These are phyloP conservation scores for Sphaerulina vaccinii DNA, from an alignment of 2,329 filamentous ascomycete species.

Conservation along the genomic window DNA sequence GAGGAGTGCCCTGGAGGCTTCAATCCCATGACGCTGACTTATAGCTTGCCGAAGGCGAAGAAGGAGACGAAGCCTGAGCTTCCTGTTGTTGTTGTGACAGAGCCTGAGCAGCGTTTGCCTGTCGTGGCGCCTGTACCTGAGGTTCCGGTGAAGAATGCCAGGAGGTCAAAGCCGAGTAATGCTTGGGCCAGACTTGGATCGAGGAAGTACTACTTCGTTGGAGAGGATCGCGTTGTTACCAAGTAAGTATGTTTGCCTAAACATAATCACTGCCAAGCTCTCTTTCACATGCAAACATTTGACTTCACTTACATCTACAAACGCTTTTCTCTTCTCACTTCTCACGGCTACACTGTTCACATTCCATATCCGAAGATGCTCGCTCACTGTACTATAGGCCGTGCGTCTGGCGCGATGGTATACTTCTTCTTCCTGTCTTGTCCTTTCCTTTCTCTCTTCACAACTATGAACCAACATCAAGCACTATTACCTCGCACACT, in stretches of 20 bases:
- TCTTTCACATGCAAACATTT: no score
- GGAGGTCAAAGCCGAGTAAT: background rate
- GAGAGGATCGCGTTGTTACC: constrained; percentile 7
- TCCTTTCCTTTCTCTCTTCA: background rate
- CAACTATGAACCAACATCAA: background rate
- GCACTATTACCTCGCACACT: background rate
- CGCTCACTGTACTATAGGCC: constrained; percentile 1
- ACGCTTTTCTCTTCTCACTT: background rate
- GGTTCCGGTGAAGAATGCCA: background rate
- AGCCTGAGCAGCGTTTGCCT: no score
- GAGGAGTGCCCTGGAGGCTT: constrained; percentile 12
- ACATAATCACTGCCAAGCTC: no score
- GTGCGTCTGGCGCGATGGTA: constrained; percentile 1
- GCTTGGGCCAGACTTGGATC: constrained; percentile 12
- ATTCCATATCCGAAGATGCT: background rate
- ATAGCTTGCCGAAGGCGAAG: constrained; percentile 9
- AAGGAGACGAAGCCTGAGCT: constrained; percentile 5
- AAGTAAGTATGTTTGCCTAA: background rate
- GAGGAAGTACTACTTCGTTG: constrained; percentile 13
- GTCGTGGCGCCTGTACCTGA: background rate
- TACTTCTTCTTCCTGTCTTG: background rate
- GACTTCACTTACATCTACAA: no score
- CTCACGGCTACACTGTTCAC: background rate
- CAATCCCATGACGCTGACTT: constrained; percentile 9
- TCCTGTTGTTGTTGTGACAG: background rate